phyloP scores from a whole-genome alignment of 441 rosid genomes.

The Eutrema salsugineum region DNA sequence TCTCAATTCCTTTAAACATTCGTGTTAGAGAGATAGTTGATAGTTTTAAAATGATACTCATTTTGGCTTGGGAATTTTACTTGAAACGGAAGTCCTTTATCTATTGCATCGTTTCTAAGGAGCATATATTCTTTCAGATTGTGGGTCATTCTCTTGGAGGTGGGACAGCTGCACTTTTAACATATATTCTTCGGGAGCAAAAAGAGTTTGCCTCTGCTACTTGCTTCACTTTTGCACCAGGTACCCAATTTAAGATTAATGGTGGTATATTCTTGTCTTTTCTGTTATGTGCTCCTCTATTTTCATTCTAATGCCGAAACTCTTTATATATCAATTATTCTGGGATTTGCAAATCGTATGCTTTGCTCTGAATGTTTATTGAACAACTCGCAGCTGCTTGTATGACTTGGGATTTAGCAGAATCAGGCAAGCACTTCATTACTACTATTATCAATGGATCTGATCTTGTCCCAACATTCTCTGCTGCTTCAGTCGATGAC shows the following conservation, averaged over 20 bases:
- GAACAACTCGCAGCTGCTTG: slow-evolving; percentile 78
- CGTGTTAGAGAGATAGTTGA: background rate
- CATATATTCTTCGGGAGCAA: slow-evolving; percentile 74
- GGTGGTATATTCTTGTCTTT: background rate
- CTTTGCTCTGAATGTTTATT: slow-evolving; percentile 21
- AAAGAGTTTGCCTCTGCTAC: slow-evolving; percentile 63
- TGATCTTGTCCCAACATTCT: slow-evolving; percentile 94
- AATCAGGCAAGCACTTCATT: slow-evolving; percentile 89
- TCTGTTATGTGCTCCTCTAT: background rate
- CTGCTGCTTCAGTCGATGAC: slow-evolving; percentile 85
- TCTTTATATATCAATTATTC: background rate
- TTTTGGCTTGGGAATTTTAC: background rate
- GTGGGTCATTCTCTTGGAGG: slow-evolving; percentile 99
- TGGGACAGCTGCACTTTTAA: slow-evolving; percentile 83
- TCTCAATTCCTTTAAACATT: background rate
- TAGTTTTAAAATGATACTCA: background rate
- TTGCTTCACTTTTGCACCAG: slow-evolving; percentile 94
- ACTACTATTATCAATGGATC: slow-evolving; percentile 84
- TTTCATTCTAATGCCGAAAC: background rate
- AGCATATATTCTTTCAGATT: slow-evolving; percentile 40
- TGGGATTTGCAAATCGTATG: background rate
- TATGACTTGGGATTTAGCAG: slow-evolving; percentile 99
- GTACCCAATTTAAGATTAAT: slow-evolving; percentile 32
- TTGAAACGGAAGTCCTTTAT: background rate
- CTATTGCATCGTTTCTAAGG: background rate